Evolutionary conservation across 257 asterid species (phyloP).

Genomic region (Coffea eugenioides): DNA sequence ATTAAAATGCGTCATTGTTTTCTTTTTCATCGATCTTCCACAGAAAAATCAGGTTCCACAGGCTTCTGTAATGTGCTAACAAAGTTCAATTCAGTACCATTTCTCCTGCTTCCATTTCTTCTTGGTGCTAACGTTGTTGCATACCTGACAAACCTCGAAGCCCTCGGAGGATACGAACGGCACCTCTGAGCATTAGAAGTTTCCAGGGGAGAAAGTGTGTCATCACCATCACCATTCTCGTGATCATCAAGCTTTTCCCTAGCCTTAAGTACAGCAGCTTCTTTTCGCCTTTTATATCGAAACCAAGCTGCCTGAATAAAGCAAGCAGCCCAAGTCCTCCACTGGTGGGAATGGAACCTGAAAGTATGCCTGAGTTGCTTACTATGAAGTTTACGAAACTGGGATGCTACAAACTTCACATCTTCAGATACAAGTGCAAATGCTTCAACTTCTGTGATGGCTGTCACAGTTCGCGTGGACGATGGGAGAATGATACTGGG

Average conservation of each 20-base stretch:
- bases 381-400: constrained; percentile 60
- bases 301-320: constrained; percentile 72
- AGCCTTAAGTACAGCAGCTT: constrained; percentile 34
- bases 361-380: constrained; percentile 69
- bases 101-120: constrained; percentile 31
- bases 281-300: constrained; percentile 43
- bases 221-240: neutral
- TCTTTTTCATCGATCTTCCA: constrained; percentile 28
- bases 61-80: constrained; percentile 47
- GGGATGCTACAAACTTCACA: constrained; percentile 58
- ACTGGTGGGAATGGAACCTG: constrained; percentile 63
- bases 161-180: constrained; percentile 43
- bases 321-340: constrained; percentile 85
- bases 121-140: constrained; percentile 41
- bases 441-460: constrained; percentile 64
- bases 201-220: neutral
- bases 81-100: constrained; percentile 28
- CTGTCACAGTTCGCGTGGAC: constrained; percentile 60
- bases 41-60: constrained; percentile 58
- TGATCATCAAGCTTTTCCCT: constrained; percentile 15
- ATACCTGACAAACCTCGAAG: constrained; percentile 30
- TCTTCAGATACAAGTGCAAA: constrained; percentile 58
- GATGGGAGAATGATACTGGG: constrained; percentile 61
- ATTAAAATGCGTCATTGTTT: neutral
- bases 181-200: constrained; percentile 13